Conservation (phyloP, 2,329 filamentous ascomycete genomes). For the Helotiales sp. region DNA sequence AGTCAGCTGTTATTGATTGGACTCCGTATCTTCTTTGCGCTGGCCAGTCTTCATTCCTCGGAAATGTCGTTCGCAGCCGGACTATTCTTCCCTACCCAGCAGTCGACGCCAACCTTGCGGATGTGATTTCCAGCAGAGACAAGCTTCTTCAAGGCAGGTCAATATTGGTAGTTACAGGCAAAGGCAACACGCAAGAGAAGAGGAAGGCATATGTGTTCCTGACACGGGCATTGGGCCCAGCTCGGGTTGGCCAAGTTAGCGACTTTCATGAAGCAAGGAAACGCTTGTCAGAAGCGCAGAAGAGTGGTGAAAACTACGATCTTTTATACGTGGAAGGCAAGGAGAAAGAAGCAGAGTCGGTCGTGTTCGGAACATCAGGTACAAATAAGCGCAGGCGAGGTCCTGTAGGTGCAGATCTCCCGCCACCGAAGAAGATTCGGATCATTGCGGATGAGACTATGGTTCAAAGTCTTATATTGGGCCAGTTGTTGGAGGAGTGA, state of each 20-base stretch:
- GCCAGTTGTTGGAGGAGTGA: constrained; percentile 58
- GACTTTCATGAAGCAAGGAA: constrained; percentile 65
- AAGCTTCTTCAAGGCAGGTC: constrained; percentile 63
- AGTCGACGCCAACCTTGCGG: constrained; percentile 51
- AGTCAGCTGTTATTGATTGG: constrained; percentile 68
- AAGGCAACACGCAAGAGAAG: constrained; percentile 60
- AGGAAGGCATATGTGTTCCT: constrained; percentile 78
- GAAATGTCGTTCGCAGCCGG: constrained; percentile 75
- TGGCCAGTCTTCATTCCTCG: constrained; percentile 75
- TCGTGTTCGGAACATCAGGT: constrained; percentile 28
- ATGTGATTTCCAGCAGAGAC: constrained; percentile 59
- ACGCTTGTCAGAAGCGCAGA: constrained; percentile 52
- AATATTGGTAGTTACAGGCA: constrained; percentile 72
- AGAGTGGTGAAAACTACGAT: constrained; percentile 55
- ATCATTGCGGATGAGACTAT: constrained; percentile 84
- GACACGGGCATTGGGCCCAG: constrained; percentile 74
- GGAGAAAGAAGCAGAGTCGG: constrained; percentile 46
- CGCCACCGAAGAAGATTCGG: constrained; percentile 53
- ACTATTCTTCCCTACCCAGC: constrained; percentile 63
- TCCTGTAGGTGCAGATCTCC: constrained; percentile 35
- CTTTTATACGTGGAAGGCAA: constrained; percentile 77
- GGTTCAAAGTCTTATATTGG: constrained; percentile 88
- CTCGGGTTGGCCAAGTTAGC: constrained; percentile 61
- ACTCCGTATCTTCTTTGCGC: constrained; percentile 80
- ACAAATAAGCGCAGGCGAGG: constrained; percentile 45